Percentiles rank a stretch among this genome's conserved stretches.
These are phyloP conservation scores for Coemansia interrupta DNA, from an alignment of 192 early-diverging fungal species.

Conservation along the genomic window DNA sequence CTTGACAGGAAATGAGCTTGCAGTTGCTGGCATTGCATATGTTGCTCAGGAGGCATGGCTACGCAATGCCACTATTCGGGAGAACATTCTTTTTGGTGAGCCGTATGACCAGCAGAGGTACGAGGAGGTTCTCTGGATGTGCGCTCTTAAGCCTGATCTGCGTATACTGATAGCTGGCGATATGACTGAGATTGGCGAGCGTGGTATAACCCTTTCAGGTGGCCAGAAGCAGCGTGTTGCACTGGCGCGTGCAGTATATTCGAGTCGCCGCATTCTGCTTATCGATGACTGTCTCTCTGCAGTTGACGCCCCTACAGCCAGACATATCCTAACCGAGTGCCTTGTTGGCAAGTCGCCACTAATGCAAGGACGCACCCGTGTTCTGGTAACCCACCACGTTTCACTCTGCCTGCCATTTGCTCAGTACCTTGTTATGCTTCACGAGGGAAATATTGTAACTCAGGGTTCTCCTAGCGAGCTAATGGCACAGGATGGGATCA, in stretches of 20 bases:
- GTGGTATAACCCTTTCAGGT: slow-evolving; percentile 77
- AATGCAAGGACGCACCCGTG: slow-evolving; percentile 70
- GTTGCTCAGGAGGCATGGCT: slow-evolving; percentile 80
- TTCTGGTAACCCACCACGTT: slow-evolving; percentile 89
- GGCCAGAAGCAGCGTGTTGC: slow-evolving; percentile 87
- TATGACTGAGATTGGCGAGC: slow-evolving; percentile 90
- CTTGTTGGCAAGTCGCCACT: slow-evolving; percentile 61
- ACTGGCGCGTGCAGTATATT: slow-evolving; percentile 84
- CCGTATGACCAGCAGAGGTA: slow-evolving; percentile 73
- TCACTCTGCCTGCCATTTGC: slow-evolving; percentile 58
- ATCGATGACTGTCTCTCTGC: slow-evolving; percentile 93
- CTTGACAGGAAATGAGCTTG: slow-evolving; percentile 32
- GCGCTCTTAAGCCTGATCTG: slow-evolving; percentile 82
- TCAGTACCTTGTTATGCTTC: slow-evolving; percentile 57
- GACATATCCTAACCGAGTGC: slow-evolving; percentile 75
- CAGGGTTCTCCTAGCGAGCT: slow-evolving; percentile 50
- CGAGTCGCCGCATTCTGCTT: slow-evolving; percentile 59
- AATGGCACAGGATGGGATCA: neutral
- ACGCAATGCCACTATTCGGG: slow-evolving; percentile 68
- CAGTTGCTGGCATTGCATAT: slow-evolving; percentile 71
- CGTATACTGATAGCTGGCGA: slow-evolving; percentile 82
- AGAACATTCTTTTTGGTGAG: slow-evolving; percentile 86
- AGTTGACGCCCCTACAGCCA: slow-evolving; percentile 91
- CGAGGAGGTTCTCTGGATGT: slow-evolving; percentile 71
- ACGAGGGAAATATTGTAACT: slow-evolving; percentile 58